Conservation (phyloP, 345 rosid species). For the Euphorbia tirucalli region DNA sequence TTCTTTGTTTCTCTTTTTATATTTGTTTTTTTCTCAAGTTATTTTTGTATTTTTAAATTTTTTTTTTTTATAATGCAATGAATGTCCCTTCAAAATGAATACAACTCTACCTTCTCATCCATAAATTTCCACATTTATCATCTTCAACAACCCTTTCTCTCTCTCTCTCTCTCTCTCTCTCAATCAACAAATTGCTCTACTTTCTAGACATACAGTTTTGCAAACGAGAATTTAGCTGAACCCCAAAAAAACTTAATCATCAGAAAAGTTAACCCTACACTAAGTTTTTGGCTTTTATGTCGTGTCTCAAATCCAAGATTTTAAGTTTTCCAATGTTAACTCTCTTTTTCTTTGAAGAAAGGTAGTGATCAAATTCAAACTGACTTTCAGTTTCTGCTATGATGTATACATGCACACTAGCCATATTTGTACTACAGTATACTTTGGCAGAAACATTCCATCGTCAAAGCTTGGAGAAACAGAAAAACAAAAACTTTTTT, state of each 20-base stretch:
- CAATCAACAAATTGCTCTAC: background rate
- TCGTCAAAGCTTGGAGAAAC: too few relatives aligned
- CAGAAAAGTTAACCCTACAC: too few relatives aligned
- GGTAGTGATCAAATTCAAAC: too few relatives aligned
- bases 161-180: background rate
- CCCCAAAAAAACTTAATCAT: too few relatives aligned
- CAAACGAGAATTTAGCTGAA: slow-evolving; percentile 3
- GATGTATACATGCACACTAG: background rate
- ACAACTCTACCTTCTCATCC: slow-evolving; percentile 22
- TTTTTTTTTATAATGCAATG: slow-evolving; percentile 14
- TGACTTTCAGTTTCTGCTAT: background rate
- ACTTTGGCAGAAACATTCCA: too few relatives aligned
- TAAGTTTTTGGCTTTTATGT: too few relatives aligned
- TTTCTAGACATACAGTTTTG: slow-evolving; percentile 8
- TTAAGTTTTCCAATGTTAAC: slow-evolving; percentile 11
- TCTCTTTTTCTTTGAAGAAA: background rate
- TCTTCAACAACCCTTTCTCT: slow-evolving; percentile 28
- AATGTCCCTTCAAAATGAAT: slow-evolving; percentile 8
- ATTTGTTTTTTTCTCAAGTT: too few relatives aligned
- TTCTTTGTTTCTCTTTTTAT: too few relatives aligned
- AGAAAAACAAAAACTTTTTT: too few relatives aligned
- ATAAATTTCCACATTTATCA: slow-evolving; percentile 47
- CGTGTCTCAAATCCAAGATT: background rate
- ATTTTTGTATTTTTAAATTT: too few relatives aligned
- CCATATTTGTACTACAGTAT: too few relatives aligned